These are phyloP conservation scores for Scolecobasidium constrictum DNA, from an alignment of 2,329 filamentous ascomycete genomes.

Conservation along the genomic window DNA sequence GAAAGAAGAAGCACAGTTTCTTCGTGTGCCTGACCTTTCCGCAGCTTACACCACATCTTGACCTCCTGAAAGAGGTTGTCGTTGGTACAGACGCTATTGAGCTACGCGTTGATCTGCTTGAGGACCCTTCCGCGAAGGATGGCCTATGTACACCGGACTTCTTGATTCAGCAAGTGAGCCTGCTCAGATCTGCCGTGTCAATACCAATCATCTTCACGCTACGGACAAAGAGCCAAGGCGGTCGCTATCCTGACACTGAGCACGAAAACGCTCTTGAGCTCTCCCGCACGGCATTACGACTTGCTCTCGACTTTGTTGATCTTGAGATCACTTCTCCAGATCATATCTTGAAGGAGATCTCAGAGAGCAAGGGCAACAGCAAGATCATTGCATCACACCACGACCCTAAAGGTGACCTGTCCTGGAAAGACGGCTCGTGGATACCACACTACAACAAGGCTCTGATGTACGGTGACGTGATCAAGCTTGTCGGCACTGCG, in stretches of 20 bases:
- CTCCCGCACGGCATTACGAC: conserved; percentile 66
- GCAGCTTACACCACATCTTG: conserved; percentile 51
- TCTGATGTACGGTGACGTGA: conserved; percentile 78
- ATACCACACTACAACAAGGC: conserved; percentile 81
- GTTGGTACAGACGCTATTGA: conserved; percentile 90
- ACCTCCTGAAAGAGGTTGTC: conserved; percentile 59
- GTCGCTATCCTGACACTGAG: conserved; percentile 71
- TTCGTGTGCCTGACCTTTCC: conserved; percentile 87
- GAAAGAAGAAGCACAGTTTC: conserved; percentile 64
- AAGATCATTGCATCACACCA: conserved; percentile 94
- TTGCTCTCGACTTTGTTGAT: conserved; percentile 88
- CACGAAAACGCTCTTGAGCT: conserved; percentile 61
- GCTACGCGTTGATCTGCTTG: conserved; percentile 79
- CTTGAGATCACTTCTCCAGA: conserved; percentile 81
- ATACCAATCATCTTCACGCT: conserved; percentile 89
- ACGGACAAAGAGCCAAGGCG: conserved; percentile 75
- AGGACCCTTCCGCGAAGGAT: conserved; percentile 51
- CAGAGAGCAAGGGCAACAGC: conserved; percentile 58
- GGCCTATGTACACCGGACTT: conserved; percentile 60
- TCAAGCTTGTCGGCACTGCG: conserved; percentile 86
- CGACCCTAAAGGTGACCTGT: conserved; percentile 66
- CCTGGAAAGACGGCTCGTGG: conserved; percentile 92
- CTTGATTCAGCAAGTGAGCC: conserved; percentile 68
- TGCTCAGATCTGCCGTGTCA: conserved; percentile 60
- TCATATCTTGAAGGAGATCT: conserved; percentile 58